These are phyloP conservation scores for Lasiosphaeria ovina DNA, from an alignment of 495 filamentous ascomycete genomes.

Conservation along the genomic window DNA sequence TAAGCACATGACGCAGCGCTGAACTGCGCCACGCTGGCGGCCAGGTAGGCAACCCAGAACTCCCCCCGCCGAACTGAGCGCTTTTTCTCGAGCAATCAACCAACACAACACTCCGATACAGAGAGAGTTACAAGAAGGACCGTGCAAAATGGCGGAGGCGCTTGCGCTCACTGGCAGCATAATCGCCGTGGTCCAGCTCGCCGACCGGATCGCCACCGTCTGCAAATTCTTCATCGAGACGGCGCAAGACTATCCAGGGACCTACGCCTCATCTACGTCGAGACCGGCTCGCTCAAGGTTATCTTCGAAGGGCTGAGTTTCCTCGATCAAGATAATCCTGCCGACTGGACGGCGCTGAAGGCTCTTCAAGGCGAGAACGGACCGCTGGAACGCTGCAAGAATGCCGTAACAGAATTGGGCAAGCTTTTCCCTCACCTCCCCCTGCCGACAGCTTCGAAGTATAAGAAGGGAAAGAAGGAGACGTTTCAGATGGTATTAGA, in stretches of 20 bases:
- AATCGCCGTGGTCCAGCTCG: conserved; percentile 9
- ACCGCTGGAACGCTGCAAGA: conserved; percentile 10
- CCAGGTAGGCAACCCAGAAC: too few relatives aligned
- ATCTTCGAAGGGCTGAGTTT: conserved; percentile 8
- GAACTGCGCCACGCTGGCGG: too few relatives aligned
- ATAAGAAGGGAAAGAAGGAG: neutral
- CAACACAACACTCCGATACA: too few relatives aligned
- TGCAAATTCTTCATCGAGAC: conserved; percentile 19
- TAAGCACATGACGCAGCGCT: too few relatives aligned
- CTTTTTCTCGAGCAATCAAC: too few relatives aligned
- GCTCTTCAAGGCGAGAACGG: neutral
- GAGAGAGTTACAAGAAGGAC: too few relatives aligned
- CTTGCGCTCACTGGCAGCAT: neutral
- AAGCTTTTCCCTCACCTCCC: neutral
- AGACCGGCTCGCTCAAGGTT: neutral
- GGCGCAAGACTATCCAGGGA: conserved; percentile 8
- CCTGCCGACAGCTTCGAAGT: neutral
- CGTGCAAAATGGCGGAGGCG: conserved; percentile 1
- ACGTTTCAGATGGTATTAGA: conserved; percentile 2
- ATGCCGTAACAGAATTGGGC: neutral
- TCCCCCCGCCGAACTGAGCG: too few relatives aligned
- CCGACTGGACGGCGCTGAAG: neutral
- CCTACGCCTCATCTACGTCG: conserved; percentile 16
- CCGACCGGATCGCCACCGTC: neutral
- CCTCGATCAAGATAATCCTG: neutral